phyloP scores from a whole-genome alignment of 75 land plant species.

The Cunninghamia lanceolata region DNA sequence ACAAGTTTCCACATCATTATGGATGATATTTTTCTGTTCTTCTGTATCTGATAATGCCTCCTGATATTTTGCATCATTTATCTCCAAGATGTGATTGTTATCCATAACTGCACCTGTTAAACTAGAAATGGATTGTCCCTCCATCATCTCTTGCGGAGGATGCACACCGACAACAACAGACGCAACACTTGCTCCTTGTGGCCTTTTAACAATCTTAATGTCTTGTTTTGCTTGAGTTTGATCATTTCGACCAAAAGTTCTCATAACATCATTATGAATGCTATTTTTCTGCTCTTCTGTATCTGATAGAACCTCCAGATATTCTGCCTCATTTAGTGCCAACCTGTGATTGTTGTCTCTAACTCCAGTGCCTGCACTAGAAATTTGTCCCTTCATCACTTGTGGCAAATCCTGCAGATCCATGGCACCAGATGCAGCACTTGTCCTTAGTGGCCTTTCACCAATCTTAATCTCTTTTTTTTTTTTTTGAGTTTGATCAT shows the following conservation, averaged over 20 bases:
- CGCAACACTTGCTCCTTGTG: background rate
- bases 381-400: background rate
- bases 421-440: background rate
- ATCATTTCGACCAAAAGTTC: background rate
- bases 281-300: background rate
- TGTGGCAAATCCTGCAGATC: background rate
- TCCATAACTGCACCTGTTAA: background rate
- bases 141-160: background rate
- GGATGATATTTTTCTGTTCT: background rate
- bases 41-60: background rate
- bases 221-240: conserved; percentile 3
- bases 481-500: background rate
- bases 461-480: background rate
- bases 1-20: background rate
- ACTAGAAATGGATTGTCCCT: conserved; percentile 3
- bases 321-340: background rate
- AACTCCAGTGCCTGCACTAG: background rate
- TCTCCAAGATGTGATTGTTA: background rate
- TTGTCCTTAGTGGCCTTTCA: background rate
- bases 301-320: conserved; percentile 2
- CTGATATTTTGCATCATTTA: background rate
- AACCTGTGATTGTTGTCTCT: background rate
- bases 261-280: background rate
- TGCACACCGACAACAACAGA: background rate
- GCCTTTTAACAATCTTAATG: background rate